These are phyloP conservation scores for Kwoniella dendrophila DNA, from an alignment of 768 basidiomycete species.

Conservation along the genomic window DNA sequence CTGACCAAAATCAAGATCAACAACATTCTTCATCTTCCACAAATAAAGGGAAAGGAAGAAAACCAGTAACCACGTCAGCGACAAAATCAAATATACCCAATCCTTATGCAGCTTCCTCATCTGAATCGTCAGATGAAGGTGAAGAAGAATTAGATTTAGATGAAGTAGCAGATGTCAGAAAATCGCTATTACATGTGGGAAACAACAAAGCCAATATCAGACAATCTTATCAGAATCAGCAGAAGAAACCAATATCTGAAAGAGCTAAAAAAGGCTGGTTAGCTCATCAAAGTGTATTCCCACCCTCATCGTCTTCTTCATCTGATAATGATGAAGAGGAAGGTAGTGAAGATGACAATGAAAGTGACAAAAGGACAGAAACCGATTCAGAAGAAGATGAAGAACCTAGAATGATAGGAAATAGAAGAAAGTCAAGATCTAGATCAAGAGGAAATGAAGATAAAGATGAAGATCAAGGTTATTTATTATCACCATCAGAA, in stretches of 20 bases:
- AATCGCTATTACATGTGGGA: conserved; percentile 29
- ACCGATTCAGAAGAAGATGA: conserved; percentile 31
- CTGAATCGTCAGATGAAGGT: conserved; percentile 30
- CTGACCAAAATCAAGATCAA: conserved; percentile 7
- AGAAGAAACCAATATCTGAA: conserved; percentile 19
- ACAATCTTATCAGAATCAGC: not conserved
- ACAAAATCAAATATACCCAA: conserved; percentile 31
- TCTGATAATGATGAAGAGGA: conserved; percentile 17
- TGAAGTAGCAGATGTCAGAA: conserved; percentile 36
- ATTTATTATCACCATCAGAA: conserved; percentile 38
- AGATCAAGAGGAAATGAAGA: conserved; percentile 22
- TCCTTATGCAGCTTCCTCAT: conserved; percentile 40
- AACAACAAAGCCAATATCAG: no score
- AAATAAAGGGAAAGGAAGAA: conserved; percentile 19
- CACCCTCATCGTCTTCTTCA: conserved; percentile 44
- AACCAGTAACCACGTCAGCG: no score
- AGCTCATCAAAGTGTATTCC: conserved; percentile 55
- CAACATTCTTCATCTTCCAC: not conserved
- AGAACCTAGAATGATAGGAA: conserved; percentile 34
- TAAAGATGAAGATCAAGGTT: conserved; percentile 31
- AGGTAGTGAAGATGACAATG: conserved; percentile 28
- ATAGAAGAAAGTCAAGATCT: conserved; percentile 24
- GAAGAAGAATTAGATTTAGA: conserved; percentile 39
- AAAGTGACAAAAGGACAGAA: conserved; percentile 43
- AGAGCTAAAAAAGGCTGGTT: conserved; percentile 50